Conservation (phyloP, 805 yeast species). For the Wickerhamomyces mucosus region DNA sequence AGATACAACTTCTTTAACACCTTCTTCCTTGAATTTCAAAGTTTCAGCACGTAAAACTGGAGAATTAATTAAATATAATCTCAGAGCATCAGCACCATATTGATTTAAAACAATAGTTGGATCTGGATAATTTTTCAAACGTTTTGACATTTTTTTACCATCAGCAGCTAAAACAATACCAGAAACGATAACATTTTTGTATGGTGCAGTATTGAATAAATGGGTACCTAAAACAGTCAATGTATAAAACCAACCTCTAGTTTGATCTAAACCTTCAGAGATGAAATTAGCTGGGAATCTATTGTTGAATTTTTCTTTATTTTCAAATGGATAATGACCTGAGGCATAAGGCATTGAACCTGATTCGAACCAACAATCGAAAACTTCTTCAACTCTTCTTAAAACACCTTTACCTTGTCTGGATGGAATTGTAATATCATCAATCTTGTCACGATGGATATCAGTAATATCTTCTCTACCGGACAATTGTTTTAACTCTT, state of each 20-base stretch:
- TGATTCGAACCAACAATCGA: conserved; percentile 99
- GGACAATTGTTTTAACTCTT: conserved; percentile 74
- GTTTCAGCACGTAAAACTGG: conserved; percentile 97
- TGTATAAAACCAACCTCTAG: conserved; percentile 99
- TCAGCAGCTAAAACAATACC: conserved; percentile 97
- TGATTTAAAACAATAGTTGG: conserved; percentile 72
- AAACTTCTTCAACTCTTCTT: conserved; percentile 92
- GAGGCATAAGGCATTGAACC: conserved; percentile 99
- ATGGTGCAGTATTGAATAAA: conserved; percentile 85
- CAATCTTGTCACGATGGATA: conserved; percentile 89
- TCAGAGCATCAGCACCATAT: conserved; percentile 96
- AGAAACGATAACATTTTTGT: conserved; percentile 87
- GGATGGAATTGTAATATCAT: conserved; percentile 88
- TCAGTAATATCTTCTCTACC: conserved; percentile 80
- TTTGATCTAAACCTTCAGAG: conserved; percentile 98
- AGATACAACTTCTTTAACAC: conserved; percentile 95
- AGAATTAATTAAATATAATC: conserved; percentile 92
- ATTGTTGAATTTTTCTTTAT: conserved; percentile 53
- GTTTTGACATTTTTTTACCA: conserved; percentile 98
- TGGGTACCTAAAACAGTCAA: conserved; percentile 93
- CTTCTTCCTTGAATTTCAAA: conserved; percentile 95
- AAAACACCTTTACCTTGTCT: conserved; percentile 78
- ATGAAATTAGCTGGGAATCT: conserved; percentile 97
- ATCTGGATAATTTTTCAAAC: conserved; percentile 96
- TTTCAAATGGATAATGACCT: conserved; percentile 93